Conservation (phyloP, 75 land plant species). For the Picea glauca region DNA sequence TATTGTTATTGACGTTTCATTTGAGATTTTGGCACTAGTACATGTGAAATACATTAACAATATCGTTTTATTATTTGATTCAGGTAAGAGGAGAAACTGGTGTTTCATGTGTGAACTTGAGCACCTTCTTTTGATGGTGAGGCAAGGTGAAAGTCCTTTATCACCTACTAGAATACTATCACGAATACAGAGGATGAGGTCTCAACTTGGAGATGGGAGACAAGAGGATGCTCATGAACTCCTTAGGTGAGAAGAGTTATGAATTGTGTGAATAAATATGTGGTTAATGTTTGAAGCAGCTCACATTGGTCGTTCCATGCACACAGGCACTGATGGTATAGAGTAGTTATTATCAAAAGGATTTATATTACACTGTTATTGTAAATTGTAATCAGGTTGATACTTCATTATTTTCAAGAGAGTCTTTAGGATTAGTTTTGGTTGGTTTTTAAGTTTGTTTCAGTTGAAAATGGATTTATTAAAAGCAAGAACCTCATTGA, state of each 20-base stretch:
- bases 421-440: background rate
- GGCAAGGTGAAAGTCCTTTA: conserved; percentile 53
- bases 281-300: background rate
- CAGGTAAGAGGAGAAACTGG: conserved; percentile 72
- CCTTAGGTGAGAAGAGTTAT: conserved; percentile 48
- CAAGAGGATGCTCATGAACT: conserved; percentile 98
- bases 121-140: conserved; percentile 51
- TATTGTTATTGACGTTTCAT: background rate
- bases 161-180: conserved; percentile 67
- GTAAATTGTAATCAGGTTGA: background rate
- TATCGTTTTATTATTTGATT: background rate
- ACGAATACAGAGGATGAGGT: conserved; percentile 56
- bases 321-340: background rate
- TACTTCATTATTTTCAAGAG: background rate
- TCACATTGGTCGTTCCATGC: background rate
- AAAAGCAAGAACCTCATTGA: background rate
- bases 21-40: background rate
- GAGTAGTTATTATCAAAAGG: background rate
- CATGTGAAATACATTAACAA: background rate
- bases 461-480: background rate
- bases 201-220: conserved; percentile 72
- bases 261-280: background rate
- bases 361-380: background rate
- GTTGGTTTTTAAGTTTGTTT: background rate
- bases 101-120: conserved; percentile 95